phyloP scores from a whole-genome alignment of 2,329 filamentous ascomycete genomes.

The Colletotrichum sp. region DNA sequence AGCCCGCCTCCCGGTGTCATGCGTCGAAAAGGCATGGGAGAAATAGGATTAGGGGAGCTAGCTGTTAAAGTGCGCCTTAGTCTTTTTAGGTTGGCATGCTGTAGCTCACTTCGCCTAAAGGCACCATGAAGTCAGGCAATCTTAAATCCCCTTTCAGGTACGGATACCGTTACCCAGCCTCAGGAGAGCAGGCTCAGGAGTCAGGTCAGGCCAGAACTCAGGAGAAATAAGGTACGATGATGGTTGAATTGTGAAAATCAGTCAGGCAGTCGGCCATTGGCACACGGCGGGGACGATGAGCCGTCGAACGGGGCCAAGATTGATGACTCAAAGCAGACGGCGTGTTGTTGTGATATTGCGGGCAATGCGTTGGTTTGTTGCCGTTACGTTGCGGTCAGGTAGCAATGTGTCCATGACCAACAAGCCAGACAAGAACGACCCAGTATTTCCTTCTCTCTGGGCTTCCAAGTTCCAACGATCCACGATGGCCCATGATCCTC shows the following conservation, averaged over 20 bases:
- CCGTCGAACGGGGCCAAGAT: background rate
- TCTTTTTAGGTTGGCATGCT: background rate
- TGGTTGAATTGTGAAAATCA: background rate
- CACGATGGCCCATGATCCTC: conserved; percentile 3
- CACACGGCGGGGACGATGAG: background rate
- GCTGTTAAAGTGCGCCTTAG: background rate
- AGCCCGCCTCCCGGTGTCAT: background rate
- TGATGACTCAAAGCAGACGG: conserved; percentile 2
- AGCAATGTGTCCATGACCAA: background rate
- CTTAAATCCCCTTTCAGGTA: background rate
- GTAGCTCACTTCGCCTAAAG: conserved; percentile 7
- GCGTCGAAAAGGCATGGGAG: background rate
- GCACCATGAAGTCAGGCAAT: conserved; percentile 6
- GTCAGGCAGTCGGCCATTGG: background rate
- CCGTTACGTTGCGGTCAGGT: background rate
- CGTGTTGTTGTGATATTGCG: background rate
- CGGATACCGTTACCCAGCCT: background rate
- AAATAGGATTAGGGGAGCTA: background rate
- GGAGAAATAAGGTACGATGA: background rate
- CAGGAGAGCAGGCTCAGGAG: background rate
- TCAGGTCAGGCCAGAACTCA: background rate
- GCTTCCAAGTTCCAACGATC: conserved; percentile 8
- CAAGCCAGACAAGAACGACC: background rate
- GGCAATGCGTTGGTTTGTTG: background rate
- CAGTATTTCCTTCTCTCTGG: conserved; percentile 5